Evolutionary conservation across 2,329 filamentous ascomycete genomes (phyloP).

Genomic region (Ceratocystis harringtonii): DNA sequence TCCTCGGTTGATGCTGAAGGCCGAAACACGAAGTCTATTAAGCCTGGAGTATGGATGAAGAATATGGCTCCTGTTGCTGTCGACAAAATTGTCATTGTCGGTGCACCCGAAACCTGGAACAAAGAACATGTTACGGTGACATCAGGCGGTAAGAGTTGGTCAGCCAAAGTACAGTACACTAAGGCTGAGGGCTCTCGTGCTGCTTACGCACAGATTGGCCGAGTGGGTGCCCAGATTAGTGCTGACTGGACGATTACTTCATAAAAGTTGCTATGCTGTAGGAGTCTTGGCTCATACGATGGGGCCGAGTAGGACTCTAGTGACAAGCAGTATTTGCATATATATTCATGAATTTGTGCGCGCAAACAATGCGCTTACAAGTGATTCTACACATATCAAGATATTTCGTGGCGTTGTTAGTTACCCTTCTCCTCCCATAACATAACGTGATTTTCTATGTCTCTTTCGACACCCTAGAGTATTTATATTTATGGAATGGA

Average conservation of each 20-base stretch:
- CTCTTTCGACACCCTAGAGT: not conserved
- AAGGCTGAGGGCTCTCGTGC: conserved; percentile 33
- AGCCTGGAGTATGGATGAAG: conserved; percentile 59
- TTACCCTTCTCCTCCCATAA: too few species aligned
- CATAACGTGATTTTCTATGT: too few species aligned
- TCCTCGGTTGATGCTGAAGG: conserved; percentile 51
- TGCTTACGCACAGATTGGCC: conserved; percentile 38
- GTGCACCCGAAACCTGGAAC: conserved; percentile 58
- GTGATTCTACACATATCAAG: too few species aligned
- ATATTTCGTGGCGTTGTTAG: too few species aligned
- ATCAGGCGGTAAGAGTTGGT: conserved; percentile 38
- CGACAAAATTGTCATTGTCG: conserved; percentile 73
- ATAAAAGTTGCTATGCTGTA: conserved; percentile 9
- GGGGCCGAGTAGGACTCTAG: not conserved
- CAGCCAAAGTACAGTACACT: conserved; percentile 45
- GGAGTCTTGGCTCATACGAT: not conserved
- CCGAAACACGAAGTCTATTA: conserved; percentile 37
- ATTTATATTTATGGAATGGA: not conserved
- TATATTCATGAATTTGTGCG: not conserved
- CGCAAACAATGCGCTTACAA: too few species aligned
- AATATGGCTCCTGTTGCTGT: conserved; percentile 62
- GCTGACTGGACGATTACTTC: conserved; percentile 37
- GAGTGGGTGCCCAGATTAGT: conserved; percentile 37
- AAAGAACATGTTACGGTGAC: conserved; percentile 44
- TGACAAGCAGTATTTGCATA: not conserved